phyloP scores from a whole-genome alignment of 2,329 filamentous ascomycete species.

The Aspergillus quadricinctus region DNA sequence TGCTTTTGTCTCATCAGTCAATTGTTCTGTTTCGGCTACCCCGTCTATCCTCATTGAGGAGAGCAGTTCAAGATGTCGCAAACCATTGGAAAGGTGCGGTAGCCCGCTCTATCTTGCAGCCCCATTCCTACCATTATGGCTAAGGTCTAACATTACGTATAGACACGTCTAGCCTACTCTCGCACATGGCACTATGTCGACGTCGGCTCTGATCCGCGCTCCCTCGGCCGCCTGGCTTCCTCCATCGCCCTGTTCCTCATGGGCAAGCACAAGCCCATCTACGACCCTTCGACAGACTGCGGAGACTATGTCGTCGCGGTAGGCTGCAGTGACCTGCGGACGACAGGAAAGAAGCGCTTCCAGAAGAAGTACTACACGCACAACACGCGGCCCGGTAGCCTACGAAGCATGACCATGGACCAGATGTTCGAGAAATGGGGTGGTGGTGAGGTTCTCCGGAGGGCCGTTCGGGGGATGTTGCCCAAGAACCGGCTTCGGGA shows the following conservation, averaged over 20 bases:
- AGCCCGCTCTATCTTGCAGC: neutral
- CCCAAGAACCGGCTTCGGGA: slow-evolving; percentile 93
- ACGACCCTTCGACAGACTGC: slow-evolving; percentile 94
- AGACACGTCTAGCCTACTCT: slow-evolving; percentile 96
- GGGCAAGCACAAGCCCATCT: slow-evolving; percentile 99
- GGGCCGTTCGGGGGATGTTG: slow-evolving; percentile 94
- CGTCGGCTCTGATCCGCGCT: slow-evolving; percentile 63
- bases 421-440: slow-evolving; percentile 90
- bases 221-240: slow-evolving; percentile 85
- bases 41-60: neutral
- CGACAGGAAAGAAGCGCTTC: slow-evolving; percentile 85
- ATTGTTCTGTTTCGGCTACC: slow-evolving; percentile 6
- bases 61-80: slow-evolving; percentile 37
- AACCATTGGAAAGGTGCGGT: slow-evolving; percentile 41
- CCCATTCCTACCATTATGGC: neutral
- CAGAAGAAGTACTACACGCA: slow-evolving; percentile 97
- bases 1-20: too few species aligned
- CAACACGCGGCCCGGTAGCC: slow-evolving; percentile 80
- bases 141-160: neutral
- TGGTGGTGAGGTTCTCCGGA: slow-evolving; percentile 82
- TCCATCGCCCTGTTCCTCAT: slow-evolving; percentile 84
- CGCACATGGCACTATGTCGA: slow-evolving; percentile 92
- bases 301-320: slow-evolving; percentile 97
- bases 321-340: slow-evolving; percentile 79
- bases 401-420: slow-evolving; percentile 91